phyloP scores from a whole-genome alignment of 2,329 filamentous ascomycete genomes.

The Colletotrichum sp. region DNA sequence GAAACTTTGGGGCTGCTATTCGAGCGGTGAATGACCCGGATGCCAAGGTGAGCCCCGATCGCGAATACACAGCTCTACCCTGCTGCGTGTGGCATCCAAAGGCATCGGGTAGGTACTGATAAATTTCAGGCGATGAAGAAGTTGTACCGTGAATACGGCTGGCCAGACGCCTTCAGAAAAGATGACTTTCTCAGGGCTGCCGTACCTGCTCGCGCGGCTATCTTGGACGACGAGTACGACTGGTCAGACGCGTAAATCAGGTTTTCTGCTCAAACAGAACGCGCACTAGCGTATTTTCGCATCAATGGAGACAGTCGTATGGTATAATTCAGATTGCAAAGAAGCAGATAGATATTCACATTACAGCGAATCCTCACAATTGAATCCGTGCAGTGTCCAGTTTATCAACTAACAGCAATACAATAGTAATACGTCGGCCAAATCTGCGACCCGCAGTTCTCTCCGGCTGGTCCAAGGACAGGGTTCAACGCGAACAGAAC shows the following conservation, averaged over 20 bases:
- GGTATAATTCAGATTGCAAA: background rate
- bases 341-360: background rate
- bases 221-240: background rate
- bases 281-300: background rate
- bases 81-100: background rate
- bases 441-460: constrained; percentile 28
- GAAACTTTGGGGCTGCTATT: background rate
- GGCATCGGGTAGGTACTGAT: background rate
- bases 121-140: background rate
- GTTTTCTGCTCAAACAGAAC: background rate
- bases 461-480: constrained; percentile 20
- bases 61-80: background rate
- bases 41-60: background rate
- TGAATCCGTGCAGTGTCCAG: background rate
- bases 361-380: background rate
- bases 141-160: background rate
- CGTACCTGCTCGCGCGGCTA: background rate
- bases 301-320: background rate
- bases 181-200: constrained; percentile 1
- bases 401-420: constrained; percentile 5
- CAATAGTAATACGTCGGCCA: constrained; percentile 29
- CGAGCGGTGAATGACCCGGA: background rate
- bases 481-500: background rate
- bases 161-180: background rate
- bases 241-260: background rate